These are phyloP conservation scores for Cyamopsis tetragonoloba DNA, from an alignment of 306 rosid species.

Conservation along the genomic window DNA sequence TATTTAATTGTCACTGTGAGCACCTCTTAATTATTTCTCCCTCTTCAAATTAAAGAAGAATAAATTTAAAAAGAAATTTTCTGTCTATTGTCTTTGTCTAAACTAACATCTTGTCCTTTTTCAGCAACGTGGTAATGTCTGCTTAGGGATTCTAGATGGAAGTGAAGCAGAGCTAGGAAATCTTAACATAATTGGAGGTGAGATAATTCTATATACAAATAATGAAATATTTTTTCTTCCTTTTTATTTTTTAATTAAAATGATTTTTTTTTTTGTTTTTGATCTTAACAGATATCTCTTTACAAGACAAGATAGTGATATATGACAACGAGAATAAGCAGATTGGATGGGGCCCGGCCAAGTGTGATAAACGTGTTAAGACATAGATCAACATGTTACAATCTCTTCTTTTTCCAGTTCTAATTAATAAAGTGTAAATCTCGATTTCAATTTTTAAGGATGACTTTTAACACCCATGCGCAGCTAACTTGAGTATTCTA, in stretches of 20 bases:
- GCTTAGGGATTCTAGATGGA: conserved; percentile 77
- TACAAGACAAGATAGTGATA: conserved; percentile 60
- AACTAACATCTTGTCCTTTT: conserved; percentile 18
- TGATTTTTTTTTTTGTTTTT: conserved; percentile 1
- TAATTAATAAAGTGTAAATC: too few species aligned
- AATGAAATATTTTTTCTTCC: background rate
- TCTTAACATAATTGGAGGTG: conserved; percentile 68
- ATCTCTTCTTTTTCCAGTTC: background rate
- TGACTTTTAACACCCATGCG: too few species aligned
- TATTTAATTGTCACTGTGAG: conserved; percentile 70
- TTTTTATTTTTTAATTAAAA: background rate
- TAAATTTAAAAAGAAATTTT: background rate
- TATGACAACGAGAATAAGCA: conserved; percentile 70
- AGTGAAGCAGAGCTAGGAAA: conserved; percentile 41
- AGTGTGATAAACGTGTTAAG: conserved; percentile 47
- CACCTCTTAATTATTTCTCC: background rate
- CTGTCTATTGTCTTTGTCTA: conserved; percentile 7
- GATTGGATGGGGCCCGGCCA: conserved; percentile 61
- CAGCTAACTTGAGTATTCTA: too few species aligned
- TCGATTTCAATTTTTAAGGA: too few species aligned
- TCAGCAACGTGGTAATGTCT: conserved; percentile 56
- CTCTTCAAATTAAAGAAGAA: background rate
- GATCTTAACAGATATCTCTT: conserved; percentile 44
- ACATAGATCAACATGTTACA: conserved; percentile 12
- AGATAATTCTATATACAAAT: background rate